A percentile compares a stretch with the other conserved stretches of the same genome.
Evolutionary conservation across 352 stramenopile genomes (phyloP).

Genomic region (Phytophthora fragariaefolia): DNA sequence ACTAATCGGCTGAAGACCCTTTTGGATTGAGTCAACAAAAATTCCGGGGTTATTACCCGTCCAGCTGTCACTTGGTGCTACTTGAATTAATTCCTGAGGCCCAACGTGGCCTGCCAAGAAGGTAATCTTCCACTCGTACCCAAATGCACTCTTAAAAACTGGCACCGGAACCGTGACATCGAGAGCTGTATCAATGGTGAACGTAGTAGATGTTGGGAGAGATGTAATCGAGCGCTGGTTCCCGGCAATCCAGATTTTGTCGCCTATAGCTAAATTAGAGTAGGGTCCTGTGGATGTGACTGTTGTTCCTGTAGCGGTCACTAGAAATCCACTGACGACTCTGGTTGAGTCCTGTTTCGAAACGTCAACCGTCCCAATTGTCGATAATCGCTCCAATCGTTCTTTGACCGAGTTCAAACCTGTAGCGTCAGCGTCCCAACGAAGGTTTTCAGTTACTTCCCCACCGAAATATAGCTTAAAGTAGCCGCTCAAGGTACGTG

Average conservation of each 20-base stretch:
- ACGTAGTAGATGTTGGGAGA: constrained; percentile 5
- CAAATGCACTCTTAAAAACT: constrained; percentile 73
- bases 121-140: constrained; percentile 80
- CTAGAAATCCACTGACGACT: constrained; percentile 56
- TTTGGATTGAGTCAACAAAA: constrained; percentile 71
- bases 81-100: constrained; percentile 88
- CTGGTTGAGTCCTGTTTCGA: constrained; percentile 47
- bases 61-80: constrained; percentile 91
- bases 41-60: constrained; percentile 93
- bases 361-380: constrained; percentile 69
- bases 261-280: constrained; percentile 26
- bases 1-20: constrained; percentile 92
- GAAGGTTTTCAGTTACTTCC: constrained; percentile 74
- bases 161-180: constrained; percentile 45
- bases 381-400: constrained; percentile 68
- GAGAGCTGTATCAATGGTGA: constrained; percentile 32
- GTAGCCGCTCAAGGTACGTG: constrained; percentile 62
- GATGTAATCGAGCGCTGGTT: constrained; percentile 42
- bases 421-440: constrained; percentile 64
- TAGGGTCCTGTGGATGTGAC: constrained; percentile 39
- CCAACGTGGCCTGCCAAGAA: constrained; percentile 82
- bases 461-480: constrained; percentile 74
- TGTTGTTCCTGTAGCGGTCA: constrained; percentile 43
- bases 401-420: constrained; percentile 74
- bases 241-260: constrained; percentile 69